Base-by-base conservation (phyloP, 352 stramenopile species). In the Globisporangium parvum region DNA sequence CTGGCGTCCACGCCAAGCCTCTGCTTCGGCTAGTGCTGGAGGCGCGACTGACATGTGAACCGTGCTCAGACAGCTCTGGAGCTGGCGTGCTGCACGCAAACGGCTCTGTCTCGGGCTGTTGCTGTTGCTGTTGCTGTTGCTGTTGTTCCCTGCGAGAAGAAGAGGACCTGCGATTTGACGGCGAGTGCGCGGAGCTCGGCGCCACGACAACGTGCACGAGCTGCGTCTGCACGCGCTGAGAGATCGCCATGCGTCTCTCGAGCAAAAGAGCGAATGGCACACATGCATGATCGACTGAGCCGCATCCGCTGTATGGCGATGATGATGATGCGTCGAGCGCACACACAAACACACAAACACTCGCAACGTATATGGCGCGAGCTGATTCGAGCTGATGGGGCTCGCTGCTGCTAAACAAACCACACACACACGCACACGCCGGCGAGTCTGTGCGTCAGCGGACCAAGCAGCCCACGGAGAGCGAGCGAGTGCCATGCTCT, bases 1-100 rank as follows among this genome's bases (percentile, higher is more conserved):
- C 59, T 0, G 20, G 20, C 1, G 70, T 75, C 67, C 67, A 73
- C 31, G 57, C 53, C 24, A 56, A 62, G 15, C 67, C 64, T 41
- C 69, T 69, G 42, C 59, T 66, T 24, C 42, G 31, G 55, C n/a
- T 23, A 55, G 18, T 26, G 6, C 26, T 31, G 26, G 26, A 31
- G 6, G 3, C 26, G 1, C 26, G 26, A 31, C 6, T 37, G 31
- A 8, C 31, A 37, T 37, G 31, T 12, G 31, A 8, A 37, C 12
- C 31, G 12, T 2, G 6, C 31, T 37, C 31, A 37, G 31, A 37
- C 31, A 8, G 10, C 31, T 37, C 31, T 37, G 31, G 12, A 1
- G 31, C 12, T 10, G 6, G 31, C 8, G 31, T 47, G 41, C 41
- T 26, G 41, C 18, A 24, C 20, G 17, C 41, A 10, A 5, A 10